Percentiles rank a stretch among this genome's conserved stretches.
These are phyloP conservation scores for Phycomyces nitens DNA, from an alignment of 192 early-diverging fungal genomes.

Conservation along the genomic window DNA sequence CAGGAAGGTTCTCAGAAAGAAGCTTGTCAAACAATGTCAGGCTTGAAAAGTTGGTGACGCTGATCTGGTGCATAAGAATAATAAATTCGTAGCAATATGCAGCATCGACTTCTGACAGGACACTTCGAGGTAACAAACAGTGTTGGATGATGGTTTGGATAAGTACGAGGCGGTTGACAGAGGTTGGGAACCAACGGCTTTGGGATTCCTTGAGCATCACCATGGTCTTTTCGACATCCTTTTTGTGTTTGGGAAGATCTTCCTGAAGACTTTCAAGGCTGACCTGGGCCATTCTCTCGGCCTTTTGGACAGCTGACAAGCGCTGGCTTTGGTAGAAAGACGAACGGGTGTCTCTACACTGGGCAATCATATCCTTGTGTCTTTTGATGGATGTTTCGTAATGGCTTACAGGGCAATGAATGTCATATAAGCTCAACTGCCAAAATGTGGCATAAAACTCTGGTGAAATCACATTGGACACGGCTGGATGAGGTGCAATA, in stretches of 20 bases:
- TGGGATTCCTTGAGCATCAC: conserved; percentile 15
- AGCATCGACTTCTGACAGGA: conserved; percentile 67
- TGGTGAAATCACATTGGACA: conserved; percentile 21
- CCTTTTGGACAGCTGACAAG: conserved; percentile 13
- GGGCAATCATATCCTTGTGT: conserved; percentile 34
- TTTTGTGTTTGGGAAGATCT: conserved; percentile 24
- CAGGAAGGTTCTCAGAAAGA: conserved; percentile 42
- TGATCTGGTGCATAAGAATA: conserved; percentile 64
- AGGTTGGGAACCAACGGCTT: conserved; percentile 24
- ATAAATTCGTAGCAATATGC: conserved; percentile 74
- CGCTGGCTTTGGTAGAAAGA: conserved; percentile 14
- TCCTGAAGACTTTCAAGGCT: conserved; percentile 18
- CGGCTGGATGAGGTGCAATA: neutral
- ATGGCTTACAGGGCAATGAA: conserved; percentile 57
- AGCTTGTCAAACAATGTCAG: conserved; percentile 69
- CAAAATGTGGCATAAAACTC: conserved; percentile 79
- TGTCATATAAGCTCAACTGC: conserved; percentile 74
- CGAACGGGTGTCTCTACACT: conserved; percentile 24
- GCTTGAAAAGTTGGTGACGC: conserved; percentile 66
- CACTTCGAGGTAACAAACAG: conserved; percentile 68
- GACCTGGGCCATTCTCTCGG: conserved; percentile 24
- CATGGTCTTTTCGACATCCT: conserved; percentile 22
- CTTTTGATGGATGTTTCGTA: conserved; percentile 60
- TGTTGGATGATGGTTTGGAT: conserved; percentile 58
- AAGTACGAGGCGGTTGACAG: conserved; percentile 36